Evolutionary conservation across 2,329 filamentous ascomycete genomes (phyloP).

Genomic region (Aspergillus aculeatus): DNA sequence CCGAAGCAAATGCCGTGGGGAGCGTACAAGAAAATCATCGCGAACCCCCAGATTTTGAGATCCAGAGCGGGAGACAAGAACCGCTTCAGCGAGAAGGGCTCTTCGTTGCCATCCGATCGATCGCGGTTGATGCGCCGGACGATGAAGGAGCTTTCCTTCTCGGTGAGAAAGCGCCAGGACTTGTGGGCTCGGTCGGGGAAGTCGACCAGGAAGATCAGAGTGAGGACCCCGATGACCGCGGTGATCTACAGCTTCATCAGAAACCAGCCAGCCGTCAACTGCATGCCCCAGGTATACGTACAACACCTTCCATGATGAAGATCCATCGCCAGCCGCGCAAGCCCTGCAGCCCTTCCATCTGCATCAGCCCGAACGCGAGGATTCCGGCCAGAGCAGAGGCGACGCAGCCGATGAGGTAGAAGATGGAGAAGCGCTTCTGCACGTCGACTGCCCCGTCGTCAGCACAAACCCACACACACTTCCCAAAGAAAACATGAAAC

Average conservation of each 20-base stretch:
- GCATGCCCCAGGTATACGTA: slow-evolving; percentile 11
- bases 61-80: slow-evolving; percentile 52
- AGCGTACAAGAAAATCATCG: slow-evolving; percentile 53
- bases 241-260: slow-evolving; percentile 23
- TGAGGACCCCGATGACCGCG: slow-evolving; percentile 27
- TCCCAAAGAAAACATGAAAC: not conserved
- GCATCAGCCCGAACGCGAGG: slow-evolving; percentile 43
- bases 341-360: slow-evolving; percentile 44
- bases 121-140: slow-evolving; percentile 54
- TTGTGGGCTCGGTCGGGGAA: slow-evolving; percentile 38
- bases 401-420: slow-evolving; percentile 52
- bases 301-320: slow-evolving; percentile 54
- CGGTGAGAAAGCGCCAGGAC: slow-evolving; percentile 34
- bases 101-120: slow-evolving; percentile 50
- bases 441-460: slow-evolving; percentile 24
- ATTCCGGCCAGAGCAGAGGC: slow-evolving; percentile 51
- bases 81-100: slow-evolving; percentile 48
- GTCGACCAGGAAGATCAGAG: slow-evolving; percentile 38
- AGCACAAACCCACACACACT: not conserved
- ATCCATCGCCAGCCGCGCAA: slow-evolving; percentile 54
- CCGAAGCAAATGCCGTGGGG: not conserved
- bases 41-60: slow-evolving; percentile 56
- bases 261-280: not conserved
- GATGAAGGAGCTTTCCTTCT: slow-evolving; percentile 49
- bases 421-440: slow-evolving; percentile 41